These are phyloP conservation scores for Chytridium lagenaria DNA, from an alignment of 371 early-diverging fungal species.

Conservation along the genomic window DNA sequence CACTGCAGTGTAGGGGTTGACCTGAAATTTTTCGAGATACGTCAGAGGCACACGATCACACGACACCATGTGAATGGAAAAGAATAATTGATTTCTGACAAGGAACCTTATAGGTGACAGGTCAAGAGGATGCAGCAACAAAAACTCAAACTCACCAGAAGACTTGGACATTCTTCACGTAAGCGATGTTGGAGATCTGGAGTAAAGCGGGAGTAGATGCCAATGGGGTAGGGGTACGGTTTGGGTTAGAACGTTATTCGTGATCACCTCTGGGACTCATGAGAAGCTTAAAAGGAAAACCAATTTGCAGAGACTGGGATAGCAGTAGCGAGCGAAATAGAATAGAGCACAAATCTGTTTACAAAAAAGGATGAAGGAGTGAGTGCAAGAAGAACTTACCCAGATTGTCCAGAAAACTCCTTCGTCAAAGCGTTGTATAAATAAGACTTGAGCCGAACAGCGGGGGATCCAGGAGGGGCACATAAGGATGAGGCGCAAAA, in stretches of 20 bases:
- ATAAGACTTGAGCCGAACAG: slow-evolving; percentile 3
- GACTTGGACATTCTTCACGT: neutral
- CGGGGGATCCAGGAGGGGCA: slow-evolving; percentile 1
- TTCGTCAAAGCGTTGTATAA: neutral
- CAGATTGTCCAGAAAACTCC: slow-evolving; percentile 4
- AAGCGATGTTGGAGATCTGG: slow-evolving; percentile 6
- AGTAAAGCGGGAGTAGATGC: no score
- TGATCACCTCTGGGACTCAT: no score
- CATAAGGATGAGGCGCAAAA: neutral
- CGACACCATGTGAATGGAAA: no score
- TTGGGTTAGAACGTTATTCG: no score
- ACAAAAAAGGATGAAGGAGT: neutral
- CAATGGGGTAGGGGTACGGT: no score
- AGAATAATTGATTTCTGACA: no score
- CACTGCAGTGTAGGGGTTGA: slow-evolving; percentile 14
- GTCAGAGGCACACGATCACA: neutral
- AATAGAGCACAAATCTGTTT: no score
- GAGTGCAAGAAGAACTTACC: neutral
- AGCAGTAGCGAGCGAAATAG: no score
- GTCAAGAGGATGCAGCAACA: neutral
- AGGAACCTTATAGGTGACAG: neutral
- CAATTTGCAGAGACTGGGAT: no score
- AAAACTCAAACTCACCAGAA: slow-evolving; percentile 4
- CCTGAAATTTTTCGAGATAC: neutral
- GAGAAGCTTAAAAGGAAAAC: no score